A percentile compares a stretch with the other conserved stretches of the same genome.
Evolutionary conservation across 2,329 filamentous ascomycete species (phyloP).

Genomic region (Thelonectria blattea): DNA sequence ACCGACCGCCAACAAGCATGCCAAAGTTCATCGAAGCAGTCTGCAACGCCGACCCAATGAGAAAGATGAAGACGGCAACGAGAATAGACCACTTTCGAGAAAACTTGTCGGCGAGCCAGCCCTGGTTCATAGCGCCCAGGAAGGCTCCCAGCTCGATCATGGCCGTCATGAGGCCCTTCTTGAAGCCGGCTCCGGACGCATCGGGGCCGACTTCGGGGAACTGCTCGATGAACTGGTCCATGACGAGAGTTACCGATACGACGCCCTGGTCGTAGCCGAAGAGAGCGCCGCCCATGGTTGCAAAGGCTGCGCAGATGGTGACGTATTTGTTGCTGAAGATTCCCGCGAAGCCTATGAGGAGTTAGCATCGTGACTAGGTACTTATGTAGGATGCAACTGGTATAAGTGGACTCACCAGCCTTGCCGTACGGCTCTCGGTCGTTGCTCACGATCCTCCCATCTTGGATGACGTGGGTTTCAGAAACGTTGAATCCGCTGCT

Average conservation of each 20-base stretch:
- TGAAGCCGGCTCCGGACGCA: slow-evolving; percentile 44
- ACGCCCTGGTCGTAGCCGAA: slow-evolving; percentile 43
- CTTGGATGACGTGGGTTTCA: not conserved
- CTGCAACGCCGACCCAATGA: slow-evolving; percentile 52
- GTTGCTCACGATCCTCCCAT: not conserved
- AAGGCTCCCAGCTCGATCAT: slow-evolving; percentile 52
- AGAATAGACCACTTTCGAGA: slow-evolving; percentile 43
- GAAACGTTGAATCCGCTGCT: not conserved
- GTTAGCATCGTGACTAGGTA: not conserved
- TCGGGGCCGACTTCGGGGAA: slow-evolving; percentile 40
- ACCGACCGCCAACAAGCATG: slow-evolving; percentile 51
- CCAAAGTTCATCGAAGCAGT: slow-evolving; percentile 47
- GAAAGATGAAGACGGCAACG: slow-evolving; percentile 42
- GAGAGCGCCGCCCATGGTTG: slow-evolving; percentile 18
- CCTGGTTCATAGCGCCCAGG: slow-evolving; percentile 21
- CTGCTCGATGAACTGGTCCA: slow-evolving; percentile 38
- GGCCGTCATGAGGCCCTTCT: slow-evolving; percentile 52
- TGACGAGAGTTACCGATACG: slow-evolving; percentile 41
- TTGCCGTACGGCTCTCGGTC: slow-evolving; percentile 17
- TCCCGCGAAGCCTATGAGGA: slow-evolving; percentile 2
- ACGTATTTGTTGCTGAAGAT: slow-evolving; percentile 22
- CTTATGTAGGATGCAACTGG: not conserved
- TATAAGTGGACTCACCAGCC: not conserved
- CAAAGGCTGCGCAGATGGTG: slow-evolving; percentile 15
- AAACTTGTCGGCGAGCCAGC: slow-evolving; percentile 34